Evolutionary conservation across 805 yeast genomes (phyloP).

Genomic region (Pichia rugopelliculosa): DNA sequence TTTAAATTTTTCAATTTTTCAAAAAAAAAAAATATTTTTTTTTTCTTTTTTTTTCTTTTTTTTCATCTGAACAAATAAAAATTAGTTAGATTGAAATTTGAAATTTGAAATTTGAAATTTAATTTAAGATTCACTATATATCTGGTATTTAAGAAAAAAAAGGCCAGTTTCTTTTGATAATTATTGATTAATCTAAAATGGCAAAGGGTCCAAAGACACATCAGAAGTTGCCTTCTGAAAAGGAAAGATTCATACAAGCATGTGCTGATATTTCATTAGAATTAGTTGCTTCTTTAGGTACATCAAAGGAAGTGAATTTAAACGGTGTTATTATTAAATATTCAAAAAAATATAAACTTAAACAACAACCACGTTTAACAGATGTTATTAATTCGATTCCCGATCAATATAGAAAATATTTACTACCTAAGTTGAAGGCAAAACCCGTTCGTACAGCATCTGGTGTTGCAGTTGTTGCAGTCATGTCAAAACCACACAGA

Average conservation of each 20-base stretch:
- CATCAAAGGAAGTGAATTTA: conserved; percentile 73
- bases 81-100: background rate
- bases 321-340: conserved; percentile 81
- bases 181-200: background rate
- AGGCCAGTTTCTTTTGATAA: background rate
- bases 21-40: too few species aligned
- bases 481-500: conserved; percentile 98
- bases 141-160: too few species aligned
- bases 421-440: conserved; percentile 92
- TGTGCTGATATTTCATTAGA: conserved; percentile 89
- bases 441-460: conserved; percentile 98
- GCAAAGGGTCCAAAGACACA: conserved; percentile 34
- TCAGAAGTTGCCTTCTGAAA: conserved; percentile 77
- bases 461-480: conserved; percentile 98
- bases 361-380: conserved; percentile 88
- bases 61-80: background rate
- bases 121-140: too few species aligned
- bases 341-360: conserved; percentile 85
- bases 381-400: conserved; percentile 95
- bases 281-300: conserved; percentile 60
- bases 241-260: conserved; percentile 86
- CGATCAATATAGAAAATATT: conserved; percentile 85
- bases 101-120: too few species aligned
- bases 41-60: background rate
- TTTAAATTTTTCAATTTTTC: background rate